Base-by-base conservation (phyloP, 495 filamentous ascomycete genomes). In the Podospora pseudoanserina region DNA sequence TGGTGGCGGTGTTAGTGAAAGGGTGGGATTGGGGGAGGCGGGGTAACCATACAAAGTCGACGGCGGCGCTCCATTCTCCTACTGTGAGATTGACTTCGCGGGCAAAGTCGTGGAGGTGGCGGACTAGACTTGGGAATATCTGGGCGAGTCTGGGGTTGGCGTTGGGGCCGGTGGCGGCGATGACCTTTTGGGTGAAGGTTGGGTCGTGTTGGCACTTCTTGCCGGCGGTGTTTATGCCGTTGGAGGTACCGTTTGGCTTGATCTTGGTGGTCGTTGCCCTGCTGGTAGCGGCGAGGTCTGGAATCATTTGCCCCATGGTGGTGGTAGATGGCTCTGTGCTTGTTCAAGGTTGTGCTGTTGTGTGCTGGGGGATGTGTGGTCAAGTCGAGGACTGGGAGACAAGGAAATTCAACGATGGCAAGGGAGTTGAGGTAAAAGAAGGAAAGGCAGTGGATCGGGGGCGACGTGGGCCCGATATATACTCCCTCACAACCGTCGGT, bases 121-220 rank as follows among this genome's bases (percentile, higher is more conserved):
- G 80, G 15, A 86, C 74, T n/a, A 87, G 73, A 65, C 82, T 85
- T 20, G 81, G 79, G 77, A 87, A 81, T 60, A 87, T 77, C 67
- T 85, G 71, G 56, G 76, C 75, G 58, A 87, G 68, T 23, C 90
- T 84, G 34, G 86, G 88, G 44, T 82, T 76, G 60, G 87, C 86
- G 39, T 90, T 87, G 3, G 88, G 87, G 2, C 89, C 90, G 62
- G 87, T 93, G 32, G 90, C 85, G 67, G 87, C 84, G 79, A 91
- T 87, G 74, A 92, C 90, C 71, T 81, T 80, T 73, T 89, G 82
- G 49, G 89, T 92, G 83, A 92, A 89, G 61, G 82, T 78, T 55
- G 86, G 85, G 73, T 90, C 84, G 74, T 79, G 74, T 60, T 78
- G 67, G 1, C 67, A 59, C 58, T 70, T 73, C 44, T 49, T 49